Percentiles rank a stretch among this genome's conserved stretches.
Conservation (phyloP, 805 yeast genomes). For the Brettanomyces anomalus region DNA sequence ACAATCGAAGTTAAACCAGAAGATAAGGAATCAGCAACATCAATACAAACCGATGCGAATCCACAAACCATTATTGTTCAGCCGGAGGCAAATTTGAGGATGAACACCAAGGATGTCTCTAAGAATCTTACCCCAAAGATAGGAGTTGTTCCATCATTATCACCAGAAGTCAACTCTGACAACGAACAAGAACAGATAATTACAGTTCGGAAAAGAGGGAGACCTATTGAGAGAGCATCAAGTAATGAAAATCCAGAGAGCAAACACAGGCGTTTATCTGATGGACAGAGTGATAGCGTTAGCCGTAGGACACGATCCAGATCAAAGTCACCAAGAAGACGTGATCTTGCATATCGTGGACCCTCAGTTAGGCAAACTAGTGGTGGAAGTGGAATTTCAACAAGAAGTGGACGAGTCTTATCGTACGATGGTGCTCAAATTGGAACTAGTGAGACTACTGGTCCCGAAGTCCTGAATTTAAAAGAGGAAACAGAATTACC, state of each 20-base stretch:
- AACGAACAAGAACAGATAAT: neutral
- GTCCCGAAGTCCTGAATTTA: neutral
- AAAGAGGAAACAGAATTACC: neutral
- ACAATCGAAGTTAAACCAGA: neutral
- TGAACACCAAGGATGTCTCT: no score
- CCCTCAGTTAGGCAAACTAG: slow-evolving; percentile 14
- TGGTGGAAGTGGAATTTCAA: slow-evolving; percentile 18
- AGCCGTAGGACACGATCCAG: slow-evolving; percentile 6
- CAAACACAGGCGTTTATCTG: neutral
- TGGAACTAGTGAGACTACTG: neutral
- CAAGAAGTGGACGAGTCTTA: slow-evolving; percentile 22
- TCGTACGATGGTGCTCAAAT: slow-evolving; percentile 21
- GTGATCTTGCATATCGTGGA: slow-evolving; percentile 16
- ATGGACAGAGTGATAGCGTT: neutral
- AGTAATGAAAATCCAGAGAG: neutral
- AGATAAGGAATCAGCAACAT: neutral
- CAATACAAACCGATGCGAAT: no score
- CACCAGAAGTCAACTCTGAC: slow-evolving; percentile 1
- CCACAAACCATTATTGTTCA: no score
- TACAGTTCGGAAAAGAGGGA: neutral
- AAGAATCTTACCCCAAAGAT: no score
- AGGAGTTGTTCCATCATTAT: neutral
- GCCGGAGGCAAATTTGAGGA: no score
- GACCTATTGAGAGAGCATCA: neutral
- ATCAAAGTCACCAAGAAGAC: slow-evolving; percentile 20